Base-by-base conservation (phyloP, 2,329 filamentous ascomycete species). In the Colletotrichum somersetense region DNA sequence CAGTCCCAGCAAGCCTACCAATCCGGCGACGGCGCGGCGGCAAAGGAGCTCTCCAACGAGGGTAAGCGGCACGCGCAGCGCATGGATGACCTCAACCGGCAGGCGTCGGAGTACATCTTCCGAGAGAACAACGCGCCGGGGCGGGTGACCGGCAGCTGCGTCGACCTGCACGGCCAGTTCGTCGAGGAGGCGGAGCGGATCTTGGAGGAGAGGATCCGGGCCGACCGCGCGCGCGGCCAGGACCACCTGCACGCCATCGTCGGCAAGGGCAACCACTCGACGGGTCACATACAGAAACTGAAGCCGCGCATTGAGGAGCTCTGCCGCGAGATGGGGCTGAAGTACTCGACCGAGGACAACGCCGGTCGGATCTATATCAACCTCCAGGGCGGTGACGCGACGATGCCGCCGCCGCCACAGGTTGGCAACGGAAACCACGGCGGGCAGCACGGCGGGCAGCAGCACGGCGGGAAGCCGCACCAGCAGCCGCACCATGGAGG, bases 101-200 rank as follows among this genome's bases (percentile, higher is more conserved):
- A 97, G 82, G 96, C 96, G 1, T 94, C 93, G 72, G 93, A 98
- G 71, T 97, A 89, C 82, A 98, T 98, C 80, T 98, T 99, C 85
- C 92, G 95, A 52, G 94, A 96, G 84, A 98, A 98, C 85, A 98
- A 98, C 80, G 91, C 93, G 26, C 81, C 86, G 3, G 93, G 90
- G 23, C 90, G 92, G 73, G 92, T 97, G 12, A 88, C 89, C 20
- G 86, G 86, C 52, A 96, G 98, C 82, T 94, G 93, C 11, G 95
- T 99, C 77, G 96, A 99, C 83, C 87, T 99, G 59, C 96, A 99
- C 81, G 96, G 96, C 3, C 93, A 97, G 79, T 98, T 92, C 78
- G 95, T 97, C 71, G 94, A 97, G 80, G 96, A 98, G 85, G 96
- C 96, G 6, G 95, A 97, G 85, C 89, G 94, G 75, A 96, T 98